Evolutionary conservation across 106 monocot genomes (phyloP).

Genomic region (Hemerocallis citrina): DNA sequence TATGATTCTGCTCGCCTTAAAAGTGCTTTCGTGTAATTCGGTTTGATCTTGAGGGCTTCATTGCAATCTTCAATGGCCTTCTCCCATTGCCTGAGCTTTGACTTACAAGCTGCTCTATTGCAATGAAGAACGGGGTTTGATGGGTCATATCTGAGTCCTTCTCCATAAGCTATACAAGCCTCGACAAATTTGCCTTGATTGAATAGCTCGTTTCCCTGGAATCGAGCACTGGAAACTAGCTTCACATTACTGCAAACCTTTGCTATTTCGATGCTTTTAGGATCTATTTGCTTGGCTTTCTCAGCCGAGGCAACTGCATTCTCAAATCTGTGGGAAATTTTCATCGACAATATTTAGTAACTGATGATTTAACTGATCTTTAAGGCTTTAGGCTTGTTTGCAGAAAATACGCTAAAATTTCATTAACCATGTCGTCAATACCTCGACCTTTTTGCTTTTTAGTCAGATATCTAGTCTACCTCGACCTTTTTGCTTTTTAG

Average conservation of each 20-base stretch:
- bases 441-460: neutral
- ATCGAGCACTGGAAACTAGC: constrained; percentile 31
- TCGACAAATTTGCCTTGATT: constrained; percentile 37
- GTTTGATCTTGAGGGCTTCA: constrained; percentile 47
- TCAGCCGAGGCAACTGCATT: constrained; percentile 44
- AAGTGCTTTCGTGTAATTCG: constrained; percentile 57
- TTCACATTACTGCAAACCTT: constrained; percentile 29
- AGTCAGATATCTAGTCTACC: neutral
- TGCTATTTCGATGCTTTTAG: constrained; percentile 25
- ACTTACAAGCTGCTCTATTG: constrained; percentile 64
- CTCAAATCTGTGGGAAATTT: constrained; percentile 45
- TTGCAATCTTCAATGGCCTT: constrained; percentile 55
- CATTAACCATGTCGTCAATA: constrained; percentile 7
- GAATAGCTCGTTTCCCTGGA: constrained; percentile 49
- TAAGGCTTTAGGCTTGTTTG: no score
- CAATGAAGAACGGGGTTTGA: constrained; percentile 57
- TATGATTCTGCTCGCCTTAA: constrained; percentile 46
- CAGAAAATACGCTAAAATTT: no score
- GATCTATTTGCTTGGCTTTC: constrained; percentile 36
- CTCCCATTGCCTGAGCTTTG: constrained; percentile 64
- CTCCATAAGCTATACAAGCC: constrained; percentile 51
- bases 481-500: no score
- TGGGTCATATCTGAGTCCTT: constrained; percentile 49
- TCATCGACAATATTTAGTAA: neutral
- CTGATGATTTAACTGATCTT: no score